Conservation (phyloP, 371 early-diverging fungal genomes). For the Rhizopus arrhizus region DNA sequence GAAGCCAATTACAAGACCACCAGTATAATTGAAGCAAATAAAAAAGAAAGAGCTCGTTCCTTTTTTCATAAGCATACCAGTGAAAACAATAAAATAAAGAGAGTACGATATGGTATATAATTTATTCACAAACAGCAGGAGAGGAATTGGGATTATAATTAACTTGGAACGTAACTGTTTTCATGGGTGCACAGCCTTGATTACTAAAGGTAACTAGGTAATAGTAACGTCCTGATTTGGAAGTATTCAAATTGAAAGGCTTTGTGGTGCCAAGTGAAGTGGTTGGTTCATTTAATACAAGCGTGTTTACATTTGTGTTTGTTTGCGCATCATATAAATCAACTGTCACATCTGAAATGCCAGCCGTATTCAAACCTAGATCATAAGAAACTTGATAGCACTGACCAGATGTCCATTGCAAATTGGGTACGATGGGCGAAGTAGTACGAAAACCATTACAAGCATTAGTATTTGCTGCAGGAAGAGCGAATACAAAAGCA, state of each 20-base stretch:
- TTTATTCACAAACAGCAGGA: slow-evolving; percentile 16
- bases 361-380: slow-evolving; percentile 17
- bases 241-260: background rate
- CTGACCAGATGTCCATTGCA: slow-evolving; percentile 35
- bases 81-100: slow-evolving; percentile 18
- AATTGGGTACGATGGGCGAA: slow-evolving; percentile 26
- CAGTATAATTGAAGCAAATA: slow-evolving; percentile 7
- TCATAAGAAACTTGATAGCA: slow-evolving; percentile 40
- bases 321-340: slow-evolving; percentile 26
- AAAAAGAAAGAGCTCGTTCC: background rate
- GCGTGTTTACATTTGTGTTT: slow-evolving; percentile 20
- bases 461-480: background rate
- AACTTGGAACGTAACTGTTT: slow-evolving; percentile 28
- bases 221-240: slow-evolving; percentile 29
- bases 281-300: slow-evolving; percentile 7
- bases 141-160: slow-evolving; percentile 34
- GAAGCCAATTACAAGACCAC: slow-evolving; percentile 52
- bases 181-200: slow-evolving; percentile 19
- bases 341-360: slow-evolving; percentile 18
- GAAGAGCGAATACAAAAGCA: slow-evolving; percentile 24
- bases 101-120: background rate
- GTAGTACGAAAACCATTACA: slow-evolving; percentile 39
- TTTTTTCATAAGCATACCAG: slow-evolving; percentile 19
- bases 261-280: background rate
- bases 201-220: slow-evolving; percentile 26